phyloP scores from a whole-genome alignment of 306 rosid genomes.

The Ziziphus jujuba region DNA sequence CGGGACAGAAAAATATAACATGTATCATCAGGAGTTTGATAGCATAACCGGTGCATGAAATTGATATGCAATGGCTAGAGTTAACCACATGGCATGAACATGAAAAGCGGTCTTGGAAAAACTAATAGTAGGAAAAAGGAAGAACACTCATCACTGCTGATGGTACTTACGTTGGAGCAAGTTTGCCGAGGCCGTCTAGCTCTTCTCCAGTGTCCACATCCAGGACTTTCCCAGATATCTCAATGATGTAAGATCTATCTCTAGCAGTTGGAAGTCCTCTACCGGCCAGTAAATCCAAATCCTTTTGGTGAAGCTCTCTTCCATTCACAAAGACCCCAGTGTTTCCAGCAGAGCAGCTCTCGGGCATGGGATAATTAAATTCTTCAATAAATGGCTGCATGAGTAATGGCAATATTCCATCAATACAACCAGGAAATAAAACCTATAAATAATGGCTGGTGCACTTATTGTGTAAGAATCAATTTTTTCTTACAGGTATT shows the following conservation, averaged over 20 bases:
- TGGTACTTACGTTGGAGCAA: constrained; percentile 90
- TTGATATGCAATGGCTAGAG: not conserved
- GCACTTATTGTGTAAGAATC: not conserved
- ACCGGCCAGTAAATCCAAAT: constrained; percentile 72
- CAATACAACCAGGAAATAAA: constrained; percentile 9
- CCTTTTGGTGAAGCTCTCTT: constrained; percentile 84
- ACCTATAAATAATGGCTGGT: constrained; percentile 17
- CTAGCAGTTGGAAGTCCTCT: constrained; percentile 80
- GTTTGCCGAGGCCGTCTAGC: constrained; percentile 89
- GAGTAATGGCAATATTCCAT: constrained; percentile 23
- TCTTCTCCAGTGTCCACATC: constrained; percentile 91
- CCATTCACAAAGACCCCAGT: constrained; percentile 79
- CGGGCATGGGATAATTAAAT: constrained; percentile 75
- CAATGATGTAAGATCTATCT: constrained; percentile 70
- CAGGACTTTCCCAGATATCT: constrained; percentile 78
- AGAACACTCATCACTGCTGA: constrained; percentile 13
- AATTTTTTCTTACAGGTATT: constrained; percentile 64
- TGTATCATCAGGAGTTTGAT: not conserved
- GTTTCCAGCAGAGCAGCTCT: constrained; percentile 77
- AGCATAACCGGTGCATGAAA: not conserved
- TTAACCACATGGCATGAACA: constrained; percentile 1
- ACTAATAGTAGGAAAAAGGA: not conserved
- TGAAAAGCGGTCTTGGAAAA: not conserved
- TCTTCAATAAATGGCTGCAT: constrained; percentile 94
- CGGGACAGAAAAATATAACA: not conserved